Evolutionary conservation across 179 eudicot genomes (phyloP).

Genomic region (Nepenthes alata): DNA sequence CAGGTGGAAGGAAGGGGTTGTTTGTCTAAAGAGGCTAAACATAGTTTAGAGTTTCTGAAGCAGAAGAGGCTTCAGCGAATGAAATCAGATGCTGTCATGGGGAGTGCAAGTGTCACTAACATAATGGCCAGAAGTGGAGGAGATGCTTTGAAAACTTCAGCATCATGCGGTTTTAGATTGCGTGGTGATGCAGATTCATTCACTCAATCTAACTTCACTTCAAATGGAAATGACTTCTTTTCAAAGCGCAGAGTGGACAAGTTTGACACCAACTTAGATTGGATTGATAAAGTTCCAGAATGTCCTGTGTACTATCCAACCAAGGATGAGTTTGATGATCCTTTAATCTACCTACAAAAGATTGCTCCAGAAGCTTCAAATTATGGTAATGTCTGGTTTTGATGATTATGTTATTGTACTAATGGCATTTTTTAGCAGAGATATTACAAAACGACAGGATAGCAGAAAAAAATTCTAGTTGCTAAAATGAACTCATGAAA

Average conservation of each 20-base stretch:
- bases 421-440: background rate
- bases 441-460: no score
- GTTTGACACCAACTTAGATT: constrained; percentile 53
- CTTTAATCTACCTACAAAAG: constrained; percentile 71
- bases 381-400: constrained; percentile 41
- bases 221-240: constrained; percentile 26
- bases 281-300: constrained; percentile 65
- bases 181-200: constrained; percentile 22
- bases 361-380: constrained; percentile 89
- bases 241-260: constrained; percentile 48
- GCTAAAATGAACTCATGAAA: no score
- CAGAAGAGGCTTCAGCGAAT: constrained; percentile 67
- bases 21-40: constrained; percentile 61
- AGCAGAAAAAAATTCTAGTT: no score
- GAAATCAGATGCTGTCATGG: constrained; percentile 32
- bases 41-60: constrained; percentile 60
- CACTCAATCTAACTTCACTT: constrained; percentile 22
- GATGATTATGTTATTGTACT: background rate
- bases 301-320: constrained; percentile 75
- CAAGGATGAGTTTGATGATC: constrained; percentile 88
- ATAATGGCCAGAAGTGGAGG: constrained; percentile 64
- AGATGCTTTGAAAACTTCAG: constrained; percentile 61
- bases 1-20: constrained; percentile 85
- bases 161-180: constrained; percentile 49
- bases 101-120: constrained; percentile 21